Conservation (phyloP, 768 basidiomycete species). For the Russula abietina region DNA sequence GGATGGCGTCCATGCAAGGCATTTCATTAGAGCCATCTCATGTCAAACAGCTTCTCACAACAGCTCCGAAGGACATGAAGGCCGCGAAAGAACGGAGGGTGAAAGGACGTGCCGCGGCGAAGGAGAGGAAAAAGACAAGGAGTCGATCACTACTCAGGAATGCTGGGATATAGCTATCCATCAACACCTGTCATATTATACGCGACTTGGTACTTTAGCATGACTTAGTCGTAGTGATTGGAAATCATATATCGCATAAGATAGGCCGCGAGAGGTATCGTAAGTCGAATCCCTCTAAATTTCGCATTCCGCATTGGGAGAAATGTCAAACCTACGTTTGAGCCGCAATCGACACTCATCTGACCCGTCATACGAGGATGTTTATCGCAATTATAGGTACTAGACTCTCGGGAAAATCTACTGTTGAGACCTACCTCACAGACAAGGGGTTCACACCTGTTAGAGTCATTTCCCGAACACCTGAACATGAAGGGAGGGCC, state of each 20-base stretch:
- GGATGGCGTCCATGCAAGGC: constrained; percentile 43
- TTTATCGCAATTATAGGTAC: constrained; percentile 66
- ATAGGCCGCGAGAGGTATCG: too few species aligned
- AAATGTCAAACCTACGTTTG: neutral
- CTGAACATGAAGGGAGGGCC: neutral
- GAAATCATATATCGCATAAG: too few species aligned
- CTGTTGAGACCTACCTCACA: constrained; percentile 24
- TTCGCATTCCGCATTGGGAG: neutral
- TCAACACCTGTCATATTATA: neutral
- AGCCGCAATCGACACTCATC: neutral
- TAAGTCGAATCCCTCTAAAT: neutral
- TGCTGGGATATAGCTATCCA: neutral
- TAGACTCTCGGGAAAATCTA: constrained; percentile 42
- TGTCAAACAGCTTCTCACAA: constrained; percentile 74
- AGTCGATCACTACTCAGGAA: neutral
- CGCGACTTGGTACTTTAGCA: neutral
- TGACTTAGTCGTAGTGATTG: too few species aligned
- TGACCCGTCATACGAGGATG: constrained; percentile 36
- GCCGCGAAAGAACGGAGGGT: constrained; percentile 53
- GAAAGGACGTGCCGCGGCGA: constrained; percentile 46
- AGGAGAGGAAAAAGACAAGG: constrained; percentile 29
- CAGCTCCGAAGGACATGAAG: constrained; percentile 74
- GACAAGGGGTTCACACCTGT: constrained; percentile 23
- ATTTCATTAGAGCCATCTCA: constrained; percentile 57
- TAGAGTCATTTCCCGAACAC: constrained; percentile 1